These are phyloP conservation scores for Globisporangium alternatum DNA, from an alignment of 352 stramenopile genomes.

Conservation along the genomic window DNA sequence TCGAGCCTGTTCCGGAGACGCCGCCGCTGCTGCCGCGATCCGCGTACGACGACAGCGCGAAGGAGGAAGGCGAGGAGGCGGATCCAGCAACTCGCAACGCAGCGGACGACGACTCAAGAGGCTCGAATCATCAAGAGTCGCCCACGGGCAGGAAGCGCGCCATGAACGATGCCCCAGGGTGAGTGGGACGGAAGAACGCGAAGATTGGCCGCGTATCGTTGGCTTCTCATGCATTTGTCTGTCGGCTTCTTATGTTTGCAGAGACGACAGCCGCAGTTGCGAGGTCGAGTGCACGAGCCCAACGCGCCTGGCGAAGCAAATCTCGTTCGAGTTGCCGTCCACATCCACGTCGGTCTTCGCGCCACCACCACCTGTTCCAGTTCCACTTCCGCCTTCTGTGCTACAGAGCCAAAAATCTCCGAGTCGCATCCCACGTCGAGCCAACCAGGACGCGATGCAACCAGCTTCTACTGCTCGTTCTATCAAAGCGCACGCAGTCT, in stretches of 20 bases:
- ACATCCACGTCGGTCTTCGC: conserved; percentile 25
- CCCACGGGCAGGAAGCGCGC: conserved; percentile 2
- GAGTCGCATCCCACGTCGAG: background rate
- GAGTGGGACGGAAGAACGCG: background rate
- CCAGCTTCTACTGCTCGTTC: background rate
- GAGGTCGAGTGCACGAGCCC: background rate
- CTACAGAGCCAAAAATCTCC: background rate
- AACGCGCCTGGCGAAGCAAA: conserved; percentile 4
- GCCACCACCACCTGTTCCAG: conserved; percentile 5
- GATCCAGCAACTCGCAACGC: background rate
- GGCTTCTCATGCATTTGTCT: background rate
- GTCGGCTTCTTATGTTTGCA: too few relatives aligned
- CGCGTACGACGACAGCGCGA: conserved; percentile 23
- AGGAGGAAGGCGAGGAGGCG: conserved; percentile 13
- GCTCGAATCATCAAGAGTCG: conserved; percentile 3
- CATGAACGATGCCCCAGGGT: background rate
- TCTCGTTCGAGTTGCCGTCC: conserved; percentile 23
- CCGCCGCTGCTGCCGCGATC: conserved; percentile 37
- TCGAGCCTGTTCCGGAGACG: conserved; percentile 63
- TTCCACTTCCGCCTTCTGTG: conserved; percentile 5
- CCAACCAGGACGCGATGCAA: background rate
- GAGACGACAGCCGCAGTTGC: background rate
- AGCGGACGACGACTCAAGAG: conserved; percentile 1
- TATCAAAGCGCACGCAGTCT: background rate
- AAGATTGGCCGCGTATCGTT: background rate